Evolutionary conservation across 768 basidiomycete species (phyloP), one percentile per base, ranked within the genome.

Genomic region (Clavulina sp.): DNA sequence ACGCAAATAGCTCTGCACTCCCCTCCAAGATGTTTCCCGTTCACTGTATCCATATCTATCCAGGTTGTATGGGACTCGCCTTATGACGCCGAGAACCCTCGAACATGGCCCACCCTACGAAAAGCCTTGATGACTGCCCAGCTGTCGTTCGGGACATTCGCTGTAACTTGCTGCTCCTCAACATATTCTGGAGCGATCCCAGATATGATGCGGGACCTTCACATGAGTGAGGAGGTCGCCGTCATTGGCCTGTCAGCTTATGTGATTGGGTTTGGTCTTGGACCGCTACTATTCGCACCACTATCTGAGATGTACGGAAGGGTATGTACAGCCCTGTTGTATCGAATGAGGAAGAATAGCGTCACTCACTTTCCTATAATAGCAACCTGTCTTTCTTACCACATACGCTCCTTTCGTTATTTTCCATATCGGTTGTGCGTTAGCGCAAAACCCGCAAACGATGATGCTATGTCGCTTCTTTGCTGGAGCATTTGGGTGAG

Each of bases 231-330:
- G 51, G 69, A 72, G 52, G 64, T 76, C 52, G 73, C 75, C 2
- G 74, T 76, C 40, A 65, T 78, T 4, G 78, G 78, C 16, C 68
- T 80, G 21, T 76, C 77, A 3, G 62, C 78, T 16, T 80, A 77
- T 59, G 75, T 81, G 31, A 62, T 81, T 29, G 78, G 77, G 1
- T 77, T 81, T 58, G 76, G 73, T 3, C 56, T 78, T 23, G 76
- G 76, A 72, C 16, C 52, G 3, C 48, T 58, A 19, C 36, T 54
- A 4, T 58, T 51, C 57, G 59, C 56, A n/a, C 60, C 60, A 5
- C 18, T 61, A 9, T 54, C 52, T 0, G 60, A 61, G 52, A 19
- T 38, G n/a, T n/a, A n/a, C n/a, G n/a, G n/a, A n/a, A n/a, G n/a
- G n/a, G n/a, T n/a, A n/a, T n/a, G n/a, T n/a, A n/a, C n/a, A n/a